Percentiles rank a stretch among this genome's conserved stretches.
phyloP scores from a whole-genome alignment of 208 protist species.

The Phytomonas francai region DNA sequence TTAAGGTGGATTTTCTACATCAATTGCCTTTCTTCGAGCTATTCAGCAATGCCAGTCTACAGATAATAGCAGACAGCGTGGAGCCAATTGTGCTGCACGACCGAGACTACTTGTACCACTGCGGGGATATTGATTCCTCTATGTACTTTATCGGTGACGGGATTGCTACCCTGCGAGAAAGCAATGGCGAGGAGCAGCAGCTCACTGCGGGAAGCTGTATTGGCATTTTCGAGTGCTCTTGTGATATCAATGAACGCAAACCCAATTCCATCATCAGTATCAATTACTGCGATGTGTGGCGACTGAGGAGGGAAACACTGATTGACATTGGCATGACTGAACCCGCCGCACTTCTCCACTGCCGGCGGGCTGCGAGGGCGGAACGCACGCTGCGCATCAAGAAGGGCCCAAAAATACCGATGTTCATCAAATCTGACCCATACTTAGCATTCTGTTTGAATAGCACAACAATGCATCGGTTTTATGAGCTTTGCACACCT shows the following conservation, averaged over 20 bases:
- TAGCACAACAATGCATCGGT: slow-evolving; percentile 20
- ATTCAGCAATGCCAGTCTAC: slow-evolving; percentile 53
- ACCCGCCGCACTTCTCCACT: slow-evolving; percentile 73
- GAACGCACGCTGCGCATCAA: slow-evolving; percentile 48
- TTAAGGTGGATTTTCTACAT: slow-evolving; percentile 63
- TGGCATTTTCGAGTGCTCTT: slow-evolving; percentile 84
- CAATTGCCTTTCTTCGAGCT: slow-evolving; percentile 71
- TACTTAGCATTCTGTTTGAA: slow-evolving; percentile 68
- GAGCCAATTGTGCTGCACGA: slow-evolving; percentile 83
- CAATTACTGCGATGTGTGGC: slow-evolving; percentile 87
- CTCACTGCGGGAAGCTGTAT: slow-evolving; percentile 67
- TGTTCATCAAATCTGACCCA: slow-evolving; percentile 44
- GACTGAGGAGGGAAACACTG: slow-evolving; percentile 54
- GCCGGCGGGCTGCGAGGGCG: slow-evolving; percentile 53
- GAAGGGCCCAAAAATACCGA: slow-evolving; percentile 22
- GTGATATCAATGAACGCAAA: slow-evolving; percentile 78
- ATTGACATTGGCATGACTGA: slow-evolving; percentile 84
- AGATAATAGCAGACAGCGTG: slow-evolving; percentile 46
- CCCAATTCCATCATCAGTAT: slow-evolving; percentile 59
- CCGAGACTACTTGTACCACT: slow-evolving; percentile 57
- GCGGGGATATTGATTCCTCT: slow-evolving; percentile 58
- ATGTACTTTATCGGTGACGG: slow-evolving; percentile 85
- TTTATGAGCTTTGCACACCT: slow-evolving; percentile 57
- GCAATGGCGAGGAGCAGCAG: slow-evolving; percentile 19
- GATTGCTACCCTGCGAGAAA: slow-evolving; percentile 41